phyloP scores from a whole-genome alignment of 129 eudicot species.

The Flaveria linearis region DNA sequence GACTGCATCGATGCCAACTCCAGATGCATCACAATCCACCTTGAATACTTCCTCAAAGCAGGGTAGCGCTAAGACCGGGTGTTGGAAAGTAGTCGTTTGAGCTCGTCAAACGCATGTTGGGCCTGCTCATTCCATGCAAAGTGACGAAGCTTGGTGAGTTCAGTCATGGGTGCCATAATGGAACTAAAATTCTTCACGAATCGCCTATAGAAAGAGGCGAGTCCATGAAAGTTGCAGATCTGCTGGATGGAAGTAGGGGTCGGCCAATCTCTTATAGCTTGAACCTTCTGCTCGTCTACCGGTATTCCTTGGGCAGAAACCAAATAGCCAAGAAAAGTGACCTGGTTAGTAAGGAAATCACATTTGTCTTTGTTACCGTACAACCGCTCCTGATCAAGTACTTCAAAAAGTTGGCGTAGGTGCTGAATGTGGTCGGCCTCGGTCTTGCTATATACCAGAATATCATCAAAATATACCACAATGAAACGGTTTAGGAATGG shows the following conservation, averaged over 20 bases:
- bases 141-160: too few relatives aligned
- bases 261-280: background rate
- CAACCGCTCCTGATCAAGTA: background rate
- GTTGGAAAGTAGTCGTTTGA: too few relatives aligned
- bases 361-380: background rate
- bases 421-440: background rate
- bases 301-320: background rate
- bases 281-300: background rate
- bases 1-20: too few relatives aligned
- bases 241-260: background rate
- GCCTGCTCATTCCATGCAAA: background rate
- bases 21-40: too few relatives aligned
- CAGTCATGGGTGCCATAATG: too few relatives aligned
- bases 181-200: too few relatives aligned
- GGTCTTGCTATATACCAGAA: background rate
- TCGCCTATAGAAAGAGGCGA: too few relatives aligned
- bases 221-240: background rate
- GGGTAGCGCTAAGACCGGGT: too few relatives aligned
- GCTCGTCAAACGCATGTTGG: background rate
- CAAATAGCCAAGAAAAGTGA: background rate
- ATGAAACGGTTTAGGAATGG: too few relatives aligned
- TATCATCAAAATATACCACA: background rate
- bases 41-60: too few relatives aligned
- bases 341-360: background rate
- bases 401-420: background rate